Percentiles rank a stretch among this genome's conserved stretches.
Conservation (phyloP, 805 yeast genomes). For the Torulaspora delbrueckii region DNA sequence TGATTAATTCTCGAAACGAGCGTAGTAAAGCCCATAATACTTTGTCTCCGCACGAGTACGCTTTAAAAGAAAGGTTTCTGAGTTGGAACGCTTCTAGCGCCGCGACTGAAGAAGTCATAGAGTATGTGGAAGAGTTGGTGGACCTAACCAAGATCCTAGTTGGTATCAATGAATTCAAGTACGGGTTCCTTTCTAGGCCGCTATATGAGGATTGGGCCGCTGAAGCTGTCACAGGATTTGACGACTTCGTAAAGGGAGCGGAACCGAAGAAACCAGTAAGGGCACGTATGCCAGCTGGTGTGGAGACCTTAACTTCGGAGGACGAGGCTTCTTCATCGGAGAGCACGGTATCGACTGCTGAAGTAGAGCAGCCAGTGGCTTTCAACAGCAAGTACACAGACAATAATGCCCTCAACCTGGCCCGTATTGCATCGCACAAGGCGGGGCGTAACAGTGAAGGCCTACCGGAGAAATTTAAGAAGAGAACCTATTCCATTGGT, state of each 20-base stretch:
- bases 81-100: conserved; percentile 51
- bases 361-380: conserved; percentile 14
- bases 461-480: conserved; percentile 33
- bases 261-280: conserved; percentile 1
- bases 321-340: conserved; percentile 9
- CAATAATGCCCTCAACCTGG: conserved; percentile 19
- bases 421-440: conserved; percentile 31
- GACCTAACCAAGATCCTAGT: conserved; percentile 41
- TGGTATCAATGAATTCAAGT: conserved; percentile 47
- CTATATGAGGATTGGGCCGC: conserved; percentile 42
- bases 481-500: conserved; percentile 37
- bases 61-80: conserved; percentile 39
- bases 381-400: conserved; percentile 7
- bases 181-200: conserved; percentile 48
- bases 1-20: conserved; percentile 8
- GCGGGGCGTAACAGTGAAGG: conserved; percentile 13
- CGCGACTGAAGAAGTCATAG: conserved; percentile 47
- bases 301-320: conserved; percentile 11
- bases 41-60: conserved; percentile 26
- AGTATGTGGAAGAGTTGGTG: conserved; percentile 44
- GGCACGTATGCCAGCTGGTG: conserved; percentile 5
- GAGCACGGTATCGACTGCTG: conserved; percentile 10
- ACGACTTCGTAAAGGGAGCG: conserved; percentile 23
- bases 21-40: conserved; percentile 6
- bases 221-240: conserved; percentile 38